Evolutionary conservation across 164 flowering plant genomes (phyloP).

Genomic region (Vitis amurensis): DNA sequence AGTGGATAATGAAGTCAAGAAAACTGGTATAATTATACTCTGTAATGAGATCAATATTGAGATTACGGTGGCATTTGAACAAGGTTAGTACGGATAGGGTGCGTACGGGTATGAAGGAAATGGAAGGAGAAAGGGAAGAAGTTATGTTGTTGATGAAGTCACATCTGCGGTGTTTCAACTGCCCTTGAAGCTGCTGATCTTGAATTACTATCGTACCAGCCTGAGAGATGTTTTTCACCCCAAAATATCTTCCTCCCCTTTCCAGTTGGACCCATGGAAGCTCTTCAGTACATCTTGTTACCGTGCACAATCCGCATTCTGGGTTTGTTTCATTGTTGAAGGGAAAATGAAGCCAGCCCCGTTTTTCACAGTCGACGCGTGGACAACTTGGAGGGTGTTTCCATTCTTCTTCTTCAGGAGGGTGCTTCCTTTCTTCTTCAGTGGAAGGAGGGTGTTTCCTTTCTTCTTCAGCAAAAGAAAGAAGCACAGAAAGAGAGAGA

Average conservation of each 20-base stretch:
- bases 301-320: conserved; percentile 6
- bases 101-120: neutral
- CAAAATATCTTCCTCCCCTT: conserved; percentile 9
- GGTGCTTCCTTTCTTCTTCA: neutral
- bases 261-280: conserved; percentile 10
- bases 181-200: neutral
- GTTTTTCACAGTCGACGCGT: neutral
- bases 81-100: too few species aligned
- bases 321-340: neutral
- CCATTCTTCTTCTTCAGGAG: neutral
- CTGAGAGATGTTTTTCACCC: conserved; percentile 4
- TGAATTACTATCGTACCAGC: neutral
- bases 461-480: conserved; percentile 5
- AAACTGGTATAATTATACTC: too few species aligned
- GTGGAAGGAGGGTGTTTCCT: neutral
- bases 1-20: neutral
- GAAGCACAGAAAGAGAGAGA: neutral
- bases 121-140: conserved; percentile 1
- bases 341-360: conserved; percentile 5
- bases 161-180: neutral
- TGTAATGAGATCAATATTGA: too few species aligned
- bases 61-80: too few species aligned
- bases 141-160: conserved; percentile 4
- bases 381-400: neutral
- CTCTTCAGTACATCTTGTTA: neutral